Percentiles rank a stretch among this genome's conserved stretches.
phyloP scores from a whole-genome alignment of 2,329 filamentous ascomycete species.

The Colletotrichum eleusines region DNA sequence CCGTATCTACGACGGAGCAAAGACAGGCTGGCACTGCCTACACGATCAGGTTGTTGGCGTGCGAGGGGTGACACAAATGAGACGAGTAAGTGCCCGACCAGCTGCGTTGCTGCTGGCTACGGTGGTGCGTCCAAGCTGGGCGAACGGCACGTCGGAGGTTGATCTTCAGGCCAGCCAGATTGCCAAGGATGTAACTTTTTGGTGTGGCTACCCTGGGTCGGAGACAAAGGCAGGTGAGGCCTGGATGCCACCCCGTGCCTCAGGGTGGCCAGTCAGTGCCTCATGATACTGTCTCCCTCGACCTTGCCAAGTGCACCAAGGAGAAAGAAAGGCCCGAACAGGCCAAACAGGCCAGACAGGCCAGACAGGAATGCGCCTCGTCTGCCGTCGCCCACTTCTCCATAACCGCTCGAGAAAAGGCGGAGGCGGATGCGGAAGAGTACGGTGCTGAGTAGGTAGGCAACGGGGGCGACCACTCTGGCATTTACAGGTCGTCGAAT shows the following conservation, averaged over 20 bases:
- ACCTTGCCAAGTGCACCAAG: slow-evolving; percentile 14
- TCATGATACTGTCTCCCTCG: not conserved
- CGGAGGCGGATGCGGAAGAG: not conserved
- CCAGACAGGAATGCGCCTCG: not conserved
- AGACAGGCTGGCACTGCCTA: slow-evolving; percentile 13
- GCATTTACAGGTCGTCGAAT: slow-evolving; percentile 26
- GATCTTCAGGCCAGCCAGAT: slow-evolving; percentile 22
- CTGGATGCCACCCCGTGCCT: not conserved
- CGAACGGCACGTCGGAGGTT: not conserved
- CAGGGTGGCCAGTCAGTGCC: not conserved
- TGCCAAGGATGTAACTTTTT: slow-evolving; percentile 14
- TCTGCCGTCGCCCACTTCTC: not conserved
- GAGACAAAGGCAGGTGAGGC: not conserved
- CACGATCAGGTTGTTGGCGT: slow-evolving; percentile 4
- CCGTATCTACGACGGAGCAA: slow-evolving; percentile 8
- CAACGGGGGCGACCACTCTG: slow-evolving; percentile 10
- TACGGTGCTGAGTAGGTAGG: not conserved
- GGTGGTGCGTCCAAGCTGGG: not conserved
- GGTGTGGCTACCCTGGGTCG: slow-evolving; percentile 28
- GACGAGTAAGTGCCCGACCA: slow-evolving; percentile 20
- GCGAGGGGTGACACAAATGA: slow-evolving; percentile 18
- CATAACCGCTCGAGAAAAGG: slow-evolving; percentile 5
- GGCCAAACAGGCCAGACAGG: not conserved
- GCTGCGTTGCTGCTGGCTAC: not conserved
- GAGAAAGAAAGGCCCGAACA: slow-evolving; percentile 13